Base-by-base conservation (phyloP, 2,329 filamentous ascomycete species). In the Fusarium torreyae region DNA sequence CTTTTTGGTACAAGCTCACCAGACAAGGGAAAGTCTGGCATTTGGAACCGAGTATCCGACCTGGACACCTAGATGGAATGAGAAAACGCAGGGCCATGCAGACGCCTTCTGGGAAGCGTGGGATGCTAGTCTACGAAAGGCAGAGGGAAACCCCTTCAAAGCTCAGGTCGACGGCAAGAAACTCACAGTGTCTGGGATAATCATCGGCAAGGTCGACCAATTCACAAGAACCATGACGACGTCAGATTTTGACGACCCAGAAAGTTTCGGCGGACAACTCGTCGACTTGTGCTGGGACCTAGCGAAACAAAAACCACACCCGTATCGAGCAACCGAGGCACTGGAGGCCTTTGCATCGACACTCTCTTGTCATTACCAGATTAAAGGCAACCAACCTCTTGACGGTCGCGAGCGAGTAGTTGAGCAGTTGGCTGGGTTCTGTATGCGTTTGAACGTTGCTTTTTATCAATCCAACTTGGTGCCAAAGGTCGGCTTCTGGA, bases 91-190 rank as follows among this genome's bases (percentile, higher is more conserved):
- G 7, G 24, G 14, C 3, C 58, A 62, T 15, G 58, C 58, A 18
- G 58, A 62, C 9, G 58, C 58, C 4, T 58, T 40, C 8, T 62
- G 58, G 58, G 58, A 62, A 18, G 54, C 58, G 17, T 62, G 58
- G 58, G 58, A 62, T 8, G 54, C 58, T 2, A 62, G 45, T 45
- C 33, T 62, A 24, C 38, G 58, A 7, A 62, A 62, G n/a, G 11
- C 46, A 10, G 33, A 62, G 13, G 31, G 18, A 0, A 50, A 34
- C 5, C 8, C n/a, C 6, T 34, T 40, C 4, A 49, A 51, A 13
- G 40, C 55, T 4, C 2, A 40, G 1, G 14, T 39, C n/a, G n/a
- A 62, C 15, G 58, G 39, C 0, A 14, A 52, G 4, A 49, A 39
- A 15, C 33, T 62, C 0, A 39, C 13, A 11, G 34, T 62, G n/a